A percentile compares a stretch with the other conserved stretches of the same genome.
phyloP scores from a whole-genome alignment of 352 stramenopile genomes.

The Blastocystis sp. region DNA sequence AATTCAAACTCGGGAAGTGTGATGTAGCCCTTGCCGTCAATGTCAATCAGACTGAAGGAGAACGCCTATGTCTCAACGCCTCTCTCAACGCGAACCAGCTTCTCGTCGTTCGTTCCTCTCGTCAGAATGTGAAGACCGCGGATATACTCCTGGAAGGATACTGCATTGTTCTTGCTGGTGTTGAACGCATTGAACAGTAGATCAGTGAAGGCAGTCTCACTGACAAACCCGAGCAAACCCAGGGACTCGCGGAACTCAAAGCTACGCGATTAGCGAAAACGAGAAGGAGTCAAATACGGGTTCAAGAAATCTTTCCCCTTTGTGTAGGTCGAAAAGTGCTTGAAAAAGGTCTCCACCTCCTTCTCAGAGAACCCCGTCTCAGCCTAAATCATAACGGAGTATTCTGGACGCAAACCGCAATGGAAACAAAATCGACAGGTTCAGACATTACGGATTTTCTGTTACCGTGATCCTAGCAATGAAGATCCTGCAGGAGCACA shows the following conservation, averaged over 20 bases:
- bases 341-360: conserved; percentile 43
- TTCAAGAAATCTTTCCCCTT: conserved; percentile 49
- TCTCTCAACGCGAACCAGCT: conserved; percentile 6
- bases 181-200: conserved; percentile 64
- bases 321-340: conserved; percentile 43
- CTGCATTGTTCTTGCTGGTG: conserved; percentile 1
- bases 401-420: not conserved
- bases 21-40: conserved; percentile 51
- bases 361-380: conserved; percentile 51
- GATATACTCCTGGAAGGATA: conserved; percentile 59
- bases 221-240: conserved; percentile 37
- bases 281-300: not conserved
- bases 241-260: conserved; percentile 63
- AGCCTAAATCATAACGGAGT: conserved; percentile 7
- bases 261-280: conserved; percentile 26
- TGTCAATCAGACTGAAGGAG: conserved; percentile 66
- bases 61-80: conserved; percentile 32
- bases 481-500: too few species aligned
- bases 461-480: not conserved
- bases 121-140: conserved; percentile 57
- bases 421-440: not conserved
- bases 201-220: conserved; percentile 58
- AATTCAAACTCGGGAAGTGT: conserved; percentile 55
- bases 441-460: conserved; percentile 5
- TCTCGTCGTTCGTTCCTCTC: conserved; percentile 63